phyloP scores from a whole-genome alignment of 495 filamentous ascomycete genomes.

The Xylaria telfairii region DNA sequence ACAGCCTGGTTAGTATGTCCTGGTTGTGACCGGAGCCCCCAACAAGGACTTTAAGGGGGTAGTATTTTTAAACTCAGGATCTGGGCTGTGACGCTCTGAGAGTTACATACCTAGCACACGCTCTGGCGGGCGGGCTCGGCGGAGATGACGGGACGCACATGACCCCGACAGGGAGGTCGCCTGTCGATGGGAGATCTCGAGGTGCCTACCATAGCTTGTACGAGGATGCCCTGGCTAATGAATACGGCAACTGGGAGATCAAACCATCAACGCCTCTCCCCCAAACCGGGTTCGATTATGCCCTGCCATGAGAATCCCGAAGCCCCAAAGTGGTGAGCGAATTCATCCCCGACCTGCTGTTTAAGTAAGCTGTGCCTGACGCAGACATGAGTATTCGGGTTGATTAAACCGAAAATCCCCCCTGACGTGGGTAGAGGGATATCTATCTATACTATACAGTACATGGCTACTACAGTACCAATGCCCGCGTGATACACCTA shows the following conservation, averaged over 20 bases:
- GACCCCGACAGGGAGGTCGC: background rate
- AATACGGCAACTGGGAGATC: background rate
- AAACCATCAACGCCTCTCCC: constrained; percentile 8
- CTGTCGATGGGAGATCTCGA: background rate
- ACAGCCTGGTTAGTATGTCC: background rate
- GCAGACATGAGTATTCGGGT: background rate
- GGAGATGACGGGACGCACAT: constrained; percentile 11
- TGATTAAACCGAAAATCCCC: background rate
- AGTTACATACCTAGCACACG: constrained; percentile 8
- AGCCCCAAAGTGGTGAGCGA: background rate
- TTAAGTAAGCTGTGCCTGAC: background rate
- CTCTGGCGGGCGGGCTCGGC: background rate
- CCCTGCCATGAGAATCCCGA: background rate
- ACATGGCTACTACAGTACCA: too few relatives aligned
- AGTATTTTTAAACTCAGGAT: constrained; percentile 4
- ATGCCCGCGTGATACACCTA: too few relatives aligned
- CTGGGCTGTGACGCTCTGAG: background rate
- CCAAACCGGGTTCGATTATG: constrained; percentile 4
- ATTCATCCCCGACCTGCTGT: background rate
- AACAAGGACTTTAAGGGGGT: constrained; percentile 14
- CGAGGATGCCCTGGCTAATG: constrained; percentile 3
- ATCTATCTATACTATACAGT: too few relatives aligned
- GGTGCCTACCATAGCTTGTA: background rate
- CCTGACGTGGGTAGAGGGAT: background rate
- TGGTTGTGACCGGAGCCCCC: background rate